Conservation (phyloP, 352 stramenopile species). For the Pythium rhizo-oryzae region DNA sequence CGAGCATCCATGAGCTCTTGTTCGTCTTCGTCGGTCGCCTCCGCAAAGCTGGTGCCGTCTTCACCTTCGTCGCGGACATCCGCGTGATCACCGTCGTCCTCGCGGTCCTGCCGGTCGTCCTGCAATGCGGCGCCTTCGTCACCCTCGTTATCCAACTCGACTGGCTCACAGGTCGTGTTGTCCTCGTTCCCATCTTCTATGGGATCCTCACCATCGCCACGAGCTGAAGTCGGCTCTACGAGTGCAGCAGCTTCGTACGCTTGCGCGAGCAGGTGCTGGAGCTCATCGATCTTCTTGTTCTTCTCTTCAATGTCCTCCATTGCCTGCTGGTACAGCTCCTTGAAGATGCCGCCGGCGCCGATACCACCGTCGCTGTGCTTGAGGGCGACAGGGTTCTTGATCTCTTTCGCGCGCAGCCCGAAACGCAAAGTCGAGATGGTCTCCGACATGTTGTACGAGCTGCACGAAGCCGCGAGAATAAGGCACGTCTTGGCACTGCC, state of each 20-base stretch:
- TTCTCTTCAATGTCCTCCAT: slow-evolving; percentile 71
- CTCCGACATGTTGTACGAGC: slow-evolving; percentile 79
- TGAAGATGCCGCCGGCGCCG: slow-evolving; percentile 44
- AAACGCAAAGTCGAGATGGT: slow-evolving; percentile 82
- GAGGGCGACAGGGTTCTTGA: slow-evolving; percentile 69
- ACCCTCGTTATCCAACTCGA: not conserved
- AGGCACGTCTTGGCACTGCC: slow-evolving; percentile 95
- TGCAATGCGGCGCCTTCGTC: not conserved
- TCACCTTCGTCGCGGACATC: not conserved
- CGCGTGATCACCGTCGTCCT: not conserved
- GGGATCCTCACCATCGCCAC: not conserved
- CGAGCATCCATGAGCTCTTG: slow-evolving; percentile 10
- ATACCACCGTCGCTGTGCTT: slow-evolving; percentile 38
- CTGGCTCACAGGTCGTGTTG: not conserved
- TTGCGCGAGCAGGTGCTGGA: slow-evolving; percentile 48
- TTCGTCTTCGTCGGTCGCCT: slow-evolving; percentile 1
- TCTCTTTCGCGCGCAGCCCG: slow-evolving; percentile 73
- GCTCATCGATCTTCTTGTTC: slow-evolving; percentile 69
- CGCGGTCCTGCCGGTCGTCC: not conserved
- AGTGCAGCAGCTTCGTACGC: slow-evolving; percentile 40
- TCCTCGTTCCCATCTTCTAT: not conserved
- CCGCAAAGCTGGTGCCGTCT: not conserved
- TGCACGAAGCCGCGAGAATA: slow-evolving; percentile 92
- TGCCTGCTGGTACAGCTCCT: slow-evolving; percentile 70
- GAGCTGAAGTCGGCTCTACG: not conserved